A percentile compares a stretch with the other conserved stretches of the same genome.
These are phyloP conservation scores for Allium fistulosum DNA, from an alignment of 106 monocot genomes.

Conservation along the genomic window DNA sequence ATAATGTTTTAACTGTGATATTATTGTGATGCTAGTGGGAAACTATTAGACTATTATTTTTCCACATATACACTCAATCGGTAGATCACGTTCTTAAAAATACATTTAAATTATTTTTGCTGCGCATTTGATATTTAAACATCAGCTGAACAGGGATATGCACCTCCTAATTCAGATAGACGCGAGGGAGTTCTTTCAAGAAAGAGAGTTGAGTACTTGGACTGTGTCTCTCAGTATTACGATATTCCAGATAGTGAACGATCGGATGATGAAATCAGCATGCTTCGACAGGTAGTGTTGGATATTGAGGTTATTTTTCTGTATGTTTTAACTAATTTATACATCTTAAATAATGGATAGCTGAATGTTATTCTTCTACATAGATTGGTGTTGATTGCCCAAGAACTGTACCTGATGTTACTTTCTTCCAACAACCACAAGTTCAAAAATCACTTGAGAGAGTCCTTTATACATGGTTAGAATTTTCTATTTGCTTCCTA, in stretches of 20 bases:
- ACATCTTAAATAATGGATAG: background rate
- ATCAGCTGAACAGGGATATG: constrained; percentile 99
- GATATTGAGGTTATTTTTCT: background rate
- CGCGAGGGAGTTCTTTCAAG: constrained; percentile 71
- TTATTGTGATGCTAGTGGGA: too few species aligned
- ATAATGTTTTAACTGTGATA: constrained; percentile 1
- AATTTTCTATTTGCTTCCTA: constrained; percentile 4
- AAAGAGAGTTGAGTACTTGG: constrained; percentile 87
- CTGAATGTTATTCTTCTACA: constrained; percentile 1
- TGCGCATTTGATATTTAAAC: constrained; percentile 64
- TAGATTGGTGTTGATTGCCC: constrained; percentile 98
- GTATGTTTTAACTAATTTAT: background rate
- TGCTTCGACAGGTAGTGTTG: constrained; percentile 86
- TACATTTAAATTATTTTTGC: constrained; percentile 15
- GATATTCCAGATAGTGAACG: constrained; percentile 89
- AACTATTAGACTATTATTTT: background rate
- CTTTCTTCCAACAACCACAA: constrained; percentile 86
- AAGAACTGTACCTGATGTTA: constrained; percentile 97
- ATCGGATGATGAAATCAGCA: constrained; percentile 95
- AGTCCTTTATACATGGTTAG: constrained; percentile 96
- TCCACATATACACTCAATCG: background rate
- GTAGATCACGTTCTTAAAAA: background rate
- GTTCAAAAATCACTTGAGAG: constrained; percentile 96
- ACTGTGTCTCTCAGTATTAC: constrained; percentile 97
- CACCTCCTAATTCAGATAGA: constrained; percentile 99